Evolutionary conservation across 2,329 filamentous ascomycete genomes (phyloP), one percentile per base, ranked within the genome.

Genomic region (Penicillium crustosum): DNA sequence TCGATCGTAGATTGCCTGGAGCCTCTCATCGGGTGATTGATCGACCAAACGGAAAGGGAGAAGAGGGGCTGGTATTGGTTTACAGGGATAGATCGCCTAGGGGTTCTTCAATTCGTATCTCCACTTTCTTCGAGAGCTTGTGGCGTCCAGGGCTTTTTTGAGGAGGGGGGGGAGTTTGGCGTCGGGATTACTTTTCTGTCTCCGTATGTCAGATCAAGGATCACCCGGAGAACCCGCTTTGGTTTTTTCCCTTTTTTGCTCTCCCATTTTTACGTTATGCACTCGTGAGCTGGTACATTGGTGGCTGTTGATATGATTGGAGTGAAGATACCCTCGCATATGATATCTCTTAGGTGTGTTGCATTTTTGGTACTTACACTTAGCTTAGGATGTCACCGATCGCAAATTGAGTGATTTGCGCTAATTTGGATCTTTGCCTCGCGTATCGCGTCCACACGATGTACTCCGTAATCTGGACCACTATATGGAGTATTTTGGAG

Each of bases 281-380:
- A 21, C 35, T 36, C n/a, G 49, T 42, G 36, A 6, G 23, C 17
- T 19, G 19, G 38, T 43, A 19, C n/a, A 0, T 6, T 9, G 12
- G 48, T 38, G 33, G 25, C 25, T 31, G 25, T 13, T 23, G 15
- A 17, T 13, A n/a, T 52, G 29, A 44, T 45, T 65, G 66, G 63
- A 55, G 61, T 55, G 60, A 58, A 55, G 27, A 13, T 10, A 48
- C 9, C 49, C 58, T 53, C 70, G 69, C 70, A 72, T 71, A 73
- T 72, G 69, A 73, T 66, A 70, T 73, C 68, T 69, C 61, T 69
- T 57, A 67, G 44, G 55, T 64, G 50, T 23, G n/a, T 33, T 21
- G n/a, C 31, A 53, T 35, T n/a, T 48, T 35, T 23, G 45, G 13
- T 35, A 23, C 15, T 15, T 33, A 33, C 15, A 12, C 29, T 13